A percentile compares a stretch with the other conserved stretches of the same genome.
These are phyloP conservation scores for Apiospora pterosperma DNA, from an alignment of 2,329 filamentous ascomycete genomes.

Conservation along the genomic window DNA sequence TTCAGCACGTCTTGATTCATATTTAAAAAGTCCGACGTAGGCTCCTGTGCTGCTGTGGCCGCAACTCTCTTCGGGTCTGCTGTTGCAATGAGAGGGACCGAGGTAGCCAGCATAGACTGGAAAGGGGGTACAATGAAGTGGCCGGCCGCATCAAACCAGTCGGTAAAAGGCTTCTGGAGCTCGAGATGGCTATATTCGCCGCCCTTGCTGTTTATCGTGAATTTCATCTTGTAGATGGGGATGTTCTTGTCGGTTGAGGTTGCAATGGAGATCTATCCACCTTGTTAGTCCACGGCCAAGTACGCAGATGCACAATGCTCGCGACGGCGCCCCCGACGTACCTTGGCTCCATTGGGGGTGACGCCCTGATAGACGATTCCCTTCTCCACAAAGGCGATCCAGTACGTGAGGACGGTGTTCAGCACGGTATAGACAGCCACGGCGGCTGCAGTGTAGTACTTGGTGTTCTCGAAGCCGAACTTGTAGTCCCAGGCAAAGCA, in stretches of 20 bases:
- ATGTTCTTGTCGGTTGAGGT: conserved; percentile 75
- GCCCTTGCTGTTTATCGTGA: conserved; percentile 35
- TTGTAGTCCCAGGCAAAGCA: conserved; percentile 93
- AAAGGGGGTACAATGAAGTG: conserved; percentile 73
- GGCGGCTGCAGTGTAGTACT: conserved; percentile 74
- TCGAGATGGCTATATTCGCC: conserved; percentile 42
- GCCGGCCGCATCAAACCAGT: conserved; percentile 74
- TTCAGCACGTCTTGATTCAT: conserved; percentile 47
- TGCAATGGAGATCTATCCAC: conserved; percentile 63
- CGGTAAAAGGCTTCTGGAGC: conserved; percentile 62
- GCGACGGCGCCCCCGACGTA: conserved; percentile 8
- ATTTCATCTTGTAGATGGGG: conserved; percentile 72
- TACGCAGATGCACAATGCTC: background rate
- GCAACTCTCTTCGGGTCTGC: conserved; percentile 60
- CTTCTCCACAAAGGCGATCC: conserved; percentile 82
- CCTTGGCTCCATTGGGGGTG: conserved; percentile 52
- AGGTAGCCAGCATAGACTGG: conserved; percentile 72
- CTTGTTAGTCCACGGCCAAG: conserved; percentile 34
- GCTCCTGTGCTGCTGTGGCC: conserved; percentile 14
- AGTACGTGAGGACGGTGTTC: conserved; percentile 73
- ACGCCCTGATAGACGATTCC: conserved; percentile 76
- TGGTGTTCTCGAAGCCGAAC: conserved; percentile 83
- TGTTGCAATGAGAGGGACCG: conserved; percentile 62
- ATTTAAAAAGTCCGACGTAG: conserved; percentile 27
- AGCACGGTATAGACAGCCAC: conserved; percentile 76